A percentile compares a stretch with the other conserved stretches of the same genome.
Evolutionary conservation across 768 basidiomycete species (phyloP).

Genomic region (Gelatoporia subvermispora): DNA sequence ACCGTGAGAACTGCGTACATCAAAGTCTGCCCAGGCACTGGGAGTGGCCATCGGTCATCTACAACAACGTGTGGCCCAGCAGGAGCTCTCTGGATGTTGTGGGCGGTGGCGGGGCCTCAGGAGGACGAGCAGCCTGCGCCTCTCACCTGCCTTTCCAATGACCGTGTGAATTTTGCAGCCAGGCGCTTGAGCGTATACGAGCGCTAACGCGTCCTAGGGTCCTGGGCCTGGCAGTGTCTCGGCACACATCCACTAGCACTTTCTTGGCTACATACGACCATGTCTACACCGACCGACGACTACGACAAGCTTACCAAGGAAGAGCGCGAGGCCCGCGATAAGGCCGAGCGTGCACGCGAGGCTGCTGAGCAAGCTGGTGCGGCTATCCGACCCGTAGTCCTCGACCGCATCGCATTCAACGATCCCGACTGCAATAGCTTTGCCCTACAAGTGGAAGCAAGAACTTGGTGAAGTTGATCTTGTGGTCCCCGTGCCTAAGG

Average conservation of each 20-base stretch:
- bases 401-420: slow-evolving; percentile 12
- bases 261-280: slow-evolving; percentile 6
- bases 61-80: background rate
- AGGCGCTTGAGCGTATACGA: background rate
- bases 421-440: slow-evolving; percentile 40
- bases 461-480: slow-evolving; percentile 85
- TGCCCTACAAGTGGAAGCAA: slow-evolving; percentile 92
- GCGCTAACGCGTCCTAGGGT: background rate
- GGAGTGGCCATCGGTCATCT: slow-evolving; percentile 47
- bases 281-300: slow-evolving; percentile 41
- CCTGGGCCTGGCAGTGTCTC: background rate
- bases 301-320: slow-evolving; percentile 76
- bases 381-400: slow-evolving; percentile 9
- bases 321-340: slow-evolving; percentile 72
- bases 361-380: slow-evolving; percentile 78
- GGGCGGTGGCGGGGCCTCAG: background rate
- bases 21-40: slow-evolving; percentile 70
- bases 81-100: background rate
- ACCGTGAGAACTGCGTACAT: slow-evolving; percentile 40
- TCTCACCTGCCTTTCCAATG: slow-evolving; percentile 2
- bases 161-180: slow-evolving; percentile 2
- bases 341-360: slow-evolving; percentile 64
- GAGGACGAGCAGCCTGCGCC: slow-evolving; percentile 4
- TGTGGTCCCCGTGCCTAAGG: slow-evolving; percentile 77
- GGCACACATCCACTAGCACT: background rate